A percentile compares a stretch with the other conserved stretches of the same genome.
Conservation (phyloP, 2,329 filamentous ascomycete genomes). For the Pyrenophora seminiperda region DNA sequence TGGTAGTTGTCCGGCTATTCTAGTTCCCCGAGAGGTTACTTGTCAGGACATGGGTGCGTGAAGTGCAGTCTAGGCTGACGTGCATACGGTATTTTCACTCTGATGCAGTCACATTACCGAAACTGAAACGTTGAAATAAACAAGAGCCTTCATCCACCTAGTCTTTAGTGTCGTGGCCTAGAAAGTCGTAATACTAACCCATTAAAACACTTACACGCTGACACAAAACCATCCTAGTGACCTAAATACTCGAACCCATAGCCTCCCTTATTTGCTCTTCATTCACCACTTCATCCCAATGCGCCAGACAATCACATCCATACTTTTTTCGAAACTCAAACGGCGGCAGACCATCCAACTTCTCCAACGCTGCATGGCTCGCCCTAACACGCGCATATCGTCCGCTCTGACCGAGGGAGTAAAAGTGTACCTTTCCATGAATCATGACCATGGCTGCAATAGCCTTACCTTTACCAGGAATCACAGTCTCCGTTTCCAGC, state of each 20-base stretch:
- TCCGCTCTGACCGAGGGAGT: conserved; percentile 65
- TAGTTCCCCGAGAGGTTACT: too few relatives aligned
- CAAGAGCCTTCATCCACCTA: too few relatives aligned
- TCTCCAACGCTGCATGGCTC: conserved; percentile 63
- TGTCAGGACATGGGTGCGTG: too few relatives aligned
- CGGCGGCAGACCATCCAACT: conserved; percentile 56
- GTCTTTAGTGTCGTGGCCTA: too few relatives aligned
- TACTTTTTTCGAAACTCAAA: conserved; percentile 66
- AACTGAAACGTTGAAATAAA: too few relatives aligned
- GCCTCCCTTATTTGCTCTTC: conserved; percentile 24
- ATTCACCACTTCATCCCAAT: conserved; percentile 12
- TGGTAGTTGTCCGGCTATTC: too few relatives aligned
- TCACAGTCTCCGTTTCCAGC: conserved; percentile 51
- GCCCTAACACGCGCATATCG: conserved; percentile 75
- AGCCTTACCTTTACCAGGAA: conserved; percentile 49
- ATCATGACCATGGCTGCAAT: conserved; percentile 77
- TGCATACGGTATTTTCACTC: too few relatives aligned
- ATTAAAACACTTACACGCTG: too few relatives aligned
- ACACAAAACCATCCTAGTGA: neutral
- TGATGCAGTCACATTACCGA: too few relatives aligned
- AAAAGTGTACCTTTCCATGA: conserved; percentile 71
- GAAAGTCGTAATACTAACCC: too few relatives aligned
- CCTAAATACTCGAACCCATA: conserved; percentile 24
- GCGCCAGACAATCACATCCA: conserved; percentile 65
- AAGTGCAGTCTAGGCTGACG: too few relatives aligned